Percentiles rank a stretch among this genome's conserved stretches.
Evolutionary conservation across 1,284 basidiomycete genomes (phyloP).

Genomic region (Meira miltonrushii): DNA sequence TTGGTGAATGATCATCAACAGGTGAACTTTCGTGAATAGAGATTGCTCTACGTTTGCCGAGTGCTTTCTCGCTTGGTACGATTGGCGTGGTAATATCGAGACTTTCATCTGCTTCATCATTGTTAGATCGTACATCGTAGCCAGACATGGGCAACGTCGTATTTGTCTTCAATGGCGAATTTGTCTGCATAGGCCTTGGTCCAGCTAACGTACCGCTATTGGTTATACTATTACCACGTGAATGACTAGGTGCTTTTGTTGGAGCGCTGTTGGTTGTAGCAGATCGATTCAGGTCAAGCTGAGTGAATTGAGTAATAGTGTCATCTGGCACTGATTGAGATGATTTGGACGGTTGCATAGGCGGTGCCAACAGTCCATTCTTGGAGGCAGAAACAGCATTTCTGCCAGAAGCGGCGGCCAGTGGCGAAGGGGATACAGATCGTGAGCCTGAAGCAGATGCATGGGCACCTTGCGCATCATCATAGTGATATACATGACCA

Average conservation of each 20-base stretch:
- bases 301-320: not conserved
- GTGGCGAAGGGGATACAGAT: conserved; percentile 10
- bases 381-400: too few relatives aligned
- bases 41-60: conserved; percentile 34
- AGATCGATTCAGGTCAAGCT: not conserved
- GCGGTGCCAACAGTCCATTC: not conserved
- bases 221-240: not conserved
- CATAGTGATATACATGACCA: conserved; percentile 24
- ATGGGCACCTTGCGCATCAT: conserved; percentile 2
- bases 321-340: not conserved
- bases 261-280: not conserved
- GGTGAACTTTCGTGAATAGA: conserved; percentile 2
- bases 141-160: not conserved
- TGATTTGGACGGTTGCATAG: not conserved
- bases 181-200: not conserved
- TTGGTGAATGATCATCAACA: conserved; percentile 1
- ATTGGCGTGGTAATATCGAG: conserved; percentile 27
- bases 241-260: too few relatives aligned
- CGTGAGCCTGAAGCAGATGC: conserved; percentile 11
- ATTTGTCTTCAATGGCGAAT: not conserved
- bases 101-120: conserved; percentile 19
- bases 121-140: not conserved
- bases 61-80: conserved; percentile 34
- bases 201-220: not conserved
- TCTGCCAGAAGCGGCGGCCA: not conserved